Evolutionary conservation across 805 yeast genomes (phyloP).

Genomic region (Candida vartiovaarae): DNA sequence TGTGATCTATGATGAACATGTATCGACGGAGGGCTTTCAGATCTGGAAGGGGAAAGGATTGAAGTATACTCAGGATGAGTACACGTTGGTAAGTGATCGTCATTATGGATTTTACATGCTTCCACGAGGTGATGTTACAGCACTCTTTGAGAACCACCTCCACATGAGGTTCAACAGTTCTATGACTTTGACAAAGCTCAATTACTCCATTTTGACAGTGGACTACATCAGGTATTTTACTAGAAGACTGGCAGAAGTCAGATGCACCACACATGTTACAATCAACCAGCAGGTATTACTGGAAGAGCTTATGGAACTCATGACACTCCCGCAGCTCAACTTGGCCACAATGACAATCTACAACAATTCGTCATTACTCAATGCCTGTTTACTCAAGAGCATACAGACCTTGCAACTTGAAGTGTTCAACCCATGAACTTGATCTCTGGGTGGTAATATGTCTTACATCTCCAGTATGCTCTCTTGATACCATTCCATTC

Average conservation of each 20-base stretch:
- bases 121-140: background rate
- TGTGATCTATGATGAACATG: no score
- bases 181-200: background rate
- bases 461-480: constrained; percentile 64
- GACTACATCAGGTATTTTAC: background rate
- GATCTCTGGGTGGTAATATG: constrained; percentile 60
- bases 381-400: background rate
- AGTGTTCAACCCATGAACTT: constrained; percentile 26
- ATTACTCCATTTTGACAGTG: background rate
- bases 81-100: background rate
- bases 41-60: no score
- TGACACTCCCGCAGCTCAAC: background rate
- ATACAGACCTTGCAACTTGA: background rate
- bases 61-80: background rate
- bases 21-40: no score
- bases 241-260: no score
- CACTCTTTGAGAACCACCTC: background rate
- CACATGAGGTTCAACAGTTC: background rate
- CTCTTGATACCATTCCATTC: constrained; percentile 59
- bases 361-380: no score
- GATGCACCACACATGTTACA: no score
- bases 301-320: no score
- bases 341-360: no score
- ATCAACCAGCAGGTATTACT: no score
- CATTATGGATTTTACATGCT: background rate